Evolutionary conservation across 768 basidiomycete species (phyloP).

Genomic region (Lactifluus pinguis): DNA sequence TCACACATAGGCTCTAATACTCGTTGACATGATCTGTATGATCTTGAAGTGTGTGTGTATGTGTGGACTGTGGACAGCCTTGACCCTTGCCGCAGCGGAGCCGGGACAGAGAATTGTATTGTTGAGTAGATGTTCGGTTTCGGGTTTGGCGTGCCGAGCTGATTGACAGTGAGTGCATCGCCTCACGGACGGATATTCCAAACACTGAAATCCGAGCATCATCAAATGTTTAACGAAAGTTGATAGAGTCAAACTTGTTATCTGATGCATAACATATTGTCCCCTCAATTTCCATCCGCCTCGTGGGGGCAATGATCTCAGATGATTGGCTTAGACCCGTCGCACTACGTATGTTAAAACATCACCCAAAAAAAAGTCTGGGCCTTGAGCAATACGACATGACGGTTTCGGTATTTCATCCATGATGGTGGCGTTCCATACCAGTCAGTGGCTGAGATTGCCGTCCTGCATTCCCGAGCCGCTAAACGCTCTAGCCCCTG

Average conservation of each 20-base stretch:
- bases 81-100: background rate
- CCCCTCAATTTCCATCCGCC: background rate
- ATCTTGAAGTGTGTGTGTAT: too few species aligned
- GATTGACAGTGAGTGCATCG: background rate
- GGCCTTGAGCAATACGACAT: too few species aligned
- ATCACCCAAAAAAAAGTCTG: background rate
- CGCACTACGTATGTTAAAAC: background rate
- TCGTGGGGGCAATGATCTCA: background rate
- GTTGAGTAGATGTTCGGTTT: background rate
- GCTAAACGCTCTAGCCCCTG: background rate
- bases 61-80: background rate
- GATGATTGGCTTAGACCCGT: background rate
- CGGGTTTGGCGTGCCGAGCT: background rate
- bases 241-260: background rate
- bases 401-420: background rate
- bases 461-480: background rate
- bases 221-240: background rate
- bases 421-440: conserved; percentile 4
- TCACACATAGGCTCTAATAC: background rate
- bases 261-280: background rate
- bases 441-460: background rate
- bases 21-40: background rate
- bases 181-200: background rate
- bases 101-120: background rate
- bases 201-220: background rate